phyloP scores from a whole-genome alignment of 2,329 filamentous ascomycete species.

The Alternaria brassicae region DNA sequence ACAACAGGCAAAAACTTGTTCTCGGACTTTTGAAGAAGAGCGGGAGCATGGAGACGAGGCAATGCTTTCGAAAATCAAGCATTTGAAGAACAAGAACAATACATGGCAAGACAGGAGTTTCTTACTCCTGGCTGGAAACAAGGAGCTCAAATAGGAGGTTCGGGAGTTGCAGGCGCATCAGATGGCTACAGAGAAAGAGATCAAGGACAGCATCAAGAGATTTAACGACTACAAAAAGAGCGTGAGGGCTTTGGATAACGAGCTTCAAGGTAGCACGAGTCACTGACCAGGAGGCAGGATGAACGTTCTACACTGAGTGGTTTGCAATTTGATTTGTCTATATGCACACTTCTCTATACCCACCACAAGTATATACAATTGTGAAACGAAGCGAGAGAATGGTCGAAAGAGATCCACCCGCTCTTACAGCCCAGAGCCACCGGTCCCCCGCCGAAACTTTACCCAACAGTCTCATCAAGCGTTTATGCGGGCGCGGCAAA shows the following conservation, averaged over 20 bases:
- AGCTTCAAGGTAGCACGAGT: background rate
- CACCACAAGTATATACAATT: slow-evolving; percentile 22
- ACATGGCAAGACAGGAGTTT: too few relatives aligned
- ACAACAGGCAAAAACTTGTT: too few relatives aligned
- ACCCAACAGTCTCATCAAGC: background rate
- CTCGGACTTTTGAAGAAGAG: too few relatives aligned
- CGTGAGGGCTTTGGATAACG: too few relatives aligned
- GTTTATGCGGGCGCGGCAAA: slow-evolving; percentile 43
- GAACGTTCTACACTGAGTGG: background rate
- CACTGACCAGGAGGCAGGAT: background rate
- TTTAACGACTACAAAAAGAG: too few relatives aligned
- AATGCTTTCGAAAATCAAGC: too few relatives aligned
- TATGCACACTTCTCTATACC: slow-evolving; percentile 17
- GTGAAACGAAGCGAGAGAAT: slow-evolving; percentile 16
- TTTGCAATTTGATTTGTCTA: slow-evolving; percentile 17
- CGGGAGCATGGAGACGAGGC: too few relatives aligned
- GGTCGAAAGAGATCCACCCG: background rate
- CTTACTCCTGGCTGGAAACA: too few relatives aligned
- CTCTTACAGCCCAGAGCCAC: background rate
- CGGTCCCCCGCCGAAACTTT: background rate
- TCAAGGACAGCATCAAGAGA: too few relatives aligned
- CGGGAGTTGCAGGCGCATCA: background rate
- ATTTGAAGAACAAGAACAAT: too few relatives aligned
- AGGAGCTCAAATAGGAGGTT: background rate
- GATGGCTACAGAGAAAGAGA: too few relatives aligned